Evolutionary conservation across 192 early-diverging fungal genomes (phyloP).

Genomic region (Chytriomyces confervae): DNA sequence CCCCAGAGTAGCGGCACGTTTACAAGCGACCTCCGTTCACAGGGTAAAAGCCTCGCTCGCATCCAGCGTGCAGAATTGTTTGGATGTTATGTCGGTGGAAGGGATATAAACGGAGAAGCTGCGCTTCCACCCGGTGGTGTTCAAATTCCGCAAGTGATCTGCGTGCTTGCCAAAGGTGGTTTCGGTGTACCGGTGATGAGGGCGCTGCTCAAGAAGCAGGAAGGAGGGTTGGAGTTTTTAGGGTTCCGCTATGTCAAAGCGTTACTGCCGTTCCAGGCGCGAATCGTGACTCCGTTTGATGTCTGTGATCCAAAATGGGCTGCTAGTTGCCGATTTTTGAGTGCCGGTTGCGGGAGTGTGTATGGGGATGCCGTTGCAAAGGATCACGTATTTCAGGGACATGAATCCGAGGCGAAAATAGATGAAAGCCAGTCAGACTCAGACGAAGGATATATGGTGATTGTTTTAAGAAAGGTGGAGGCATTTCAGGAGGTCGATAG

Average conservation of each 20-base stretch:
- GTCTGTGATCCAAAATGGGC: conserved; percentile 9
- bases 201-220: neutral
- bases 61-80: conserved; percentile 3
- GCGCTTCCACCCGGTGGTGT: neutral
- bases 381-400: neutral
- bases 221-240: neutral
- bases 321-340: neutral
- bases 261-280: conserved; percentile 4
- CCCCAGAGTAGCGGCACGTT: too few relatives aligned
- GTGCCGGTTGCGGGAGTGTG: neutral
- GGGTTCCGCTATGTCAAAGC: neutral
- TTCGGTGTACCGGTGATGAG: conserved; percentile 26
- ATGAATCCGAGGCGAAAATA: neutral
- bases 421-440: neutral
- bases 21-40: neutral
- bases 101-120: neutral
- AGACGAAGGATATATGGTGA: conserved; percentile 12
- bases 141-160: conserved; percentile 3
- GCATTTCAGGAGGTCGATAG: conserved; percentile 4
- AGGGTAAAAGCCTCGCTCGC: neutral
- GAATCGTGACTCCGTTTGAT: conserved; percentile 11
- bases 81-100: neutral
- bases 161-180: conserved; percentile 28
- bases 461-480: conserved; percentile 7
- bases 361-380: neutral